A percentile compares a stretch with the other conserved stretches of the same genome.
phyloP scores from a whole-genome alignment of 371 early-diverging fungal species.

The Furculomyces boomerangus region DNA sequence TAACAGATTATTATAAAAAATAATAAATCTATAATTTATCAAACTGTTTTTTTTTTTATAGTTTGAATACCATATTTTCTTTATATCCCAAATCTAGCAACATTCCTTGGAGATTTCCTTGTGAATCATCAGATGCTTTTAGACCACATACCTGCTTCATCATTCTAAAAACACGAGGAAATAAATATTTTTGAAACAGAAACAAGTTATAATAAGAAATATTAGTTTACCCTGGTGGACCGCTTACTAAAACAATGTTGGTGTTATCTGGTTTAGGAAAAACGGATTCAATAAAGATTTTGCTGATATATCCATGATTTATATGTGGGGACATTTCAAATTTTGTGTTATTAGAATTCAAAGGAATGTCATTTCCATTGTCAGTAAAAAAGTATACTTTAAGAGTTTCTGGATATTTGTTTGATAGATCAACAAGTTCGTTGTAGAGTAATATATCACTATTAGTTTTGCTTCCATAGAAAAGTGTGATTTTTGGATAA shows the following conservation, averaged over 20 bases:
- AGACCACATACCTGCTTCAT: conserved; percentile 55
- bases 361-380: conserved; percentile 6
- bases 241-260: neutral
- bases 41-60: conserved; percentile 38
- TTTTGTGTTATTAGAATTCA: neutral
- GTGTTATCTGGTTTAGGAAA: conserved; percentile 20
- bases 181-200: neutral
- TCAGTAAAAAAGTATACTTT: conserved; percentile 59
- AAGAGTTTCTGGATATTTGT: conserved; percentile 47
- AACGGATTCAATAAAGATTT: conserved; percentile 33
- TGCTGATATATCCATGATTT: conserved; percentile 35
- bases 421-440: conserved; percentile 50
- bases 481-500: conserved; percentile 55
- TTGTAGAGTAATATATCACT: conserved; percentile 62
- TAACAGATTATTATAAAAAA: too few species aligned
- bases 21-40: too few species aligned
- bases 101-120: conserved; percentile 63
- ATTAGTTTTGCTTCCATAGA: conserved; percentile 67
- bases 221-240: conserved; percentile 10
- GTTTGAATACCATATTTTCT: conserved; percentile 66
- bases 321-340: neutral
- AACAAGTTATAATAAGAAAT: neutral
- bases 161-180: conserved; percentile 67
- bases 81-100: conserved; percentile 65
- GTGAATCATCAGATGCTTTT: conserved; percentile 51